Conservation (phyloP, 2,329 filamentous ascomycete genomes). For the Colletotrichum sp. region DNA sequence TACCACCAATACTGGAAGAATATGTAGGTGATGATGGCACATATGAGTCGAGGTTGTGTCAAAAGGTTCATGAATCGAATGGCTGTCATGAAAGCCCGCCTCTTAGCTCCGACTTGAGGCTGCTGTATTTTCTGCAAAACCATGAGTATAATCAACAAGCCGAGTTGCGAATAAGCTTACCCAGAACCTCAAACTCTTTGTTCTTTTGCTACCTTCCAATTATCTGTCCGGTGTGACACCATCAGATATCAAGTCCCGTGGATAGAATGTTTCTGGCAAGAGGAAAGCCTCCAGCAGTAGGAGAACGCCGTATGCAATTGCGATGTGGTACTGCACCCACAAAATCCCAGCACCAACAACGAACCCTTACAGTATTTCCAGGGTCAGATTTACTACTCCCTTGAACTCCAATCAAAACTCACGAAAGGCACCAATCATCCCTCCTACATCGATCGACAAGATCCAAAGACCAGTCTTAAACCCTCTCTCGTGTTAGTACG, state of each 20-base stretch:
- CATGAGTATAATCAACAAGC: neutral
- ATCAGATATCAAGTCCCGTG: neutral
- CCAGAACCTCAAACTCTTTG: neutral
- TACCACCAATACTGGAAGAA: neutral
- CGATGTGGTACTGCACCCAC: too few species aligned
- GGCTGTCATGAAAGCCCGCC: neutral
- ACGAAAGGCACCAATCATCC: neutral
- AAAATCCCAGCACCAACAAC: too few species aligned
- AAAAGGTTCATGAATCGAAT: neutral
- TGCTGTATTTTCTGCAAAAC: neutral
- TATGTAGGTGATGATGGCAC: neutral
- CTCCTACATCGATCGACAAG: neutral
- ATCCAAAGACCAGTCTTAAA: neutral
- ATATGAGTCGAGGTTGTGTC: neutral
- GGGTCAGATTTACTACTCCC: too few species aligned
- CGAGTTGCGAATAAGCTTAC: neutral
- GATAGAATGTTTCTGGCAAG: neutral
- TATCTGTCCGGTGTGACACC: too few species aligned
- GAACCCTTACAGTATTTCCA: too few species aligned
- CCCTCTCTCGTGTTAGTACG: neutral
- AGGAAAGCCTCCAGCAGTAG: neutral
- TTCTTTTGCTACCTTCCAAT: neutral
- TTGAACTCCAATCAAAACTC: neutral
- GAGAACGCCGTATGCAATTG: neutral
- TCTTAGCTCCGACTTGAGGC: neutral